These are phyloP conservation scores for Trichoderma sp. DNA, from an alignment of 2,329 filamentous ascomycete species.

Conservation along the genomic window DNA sequence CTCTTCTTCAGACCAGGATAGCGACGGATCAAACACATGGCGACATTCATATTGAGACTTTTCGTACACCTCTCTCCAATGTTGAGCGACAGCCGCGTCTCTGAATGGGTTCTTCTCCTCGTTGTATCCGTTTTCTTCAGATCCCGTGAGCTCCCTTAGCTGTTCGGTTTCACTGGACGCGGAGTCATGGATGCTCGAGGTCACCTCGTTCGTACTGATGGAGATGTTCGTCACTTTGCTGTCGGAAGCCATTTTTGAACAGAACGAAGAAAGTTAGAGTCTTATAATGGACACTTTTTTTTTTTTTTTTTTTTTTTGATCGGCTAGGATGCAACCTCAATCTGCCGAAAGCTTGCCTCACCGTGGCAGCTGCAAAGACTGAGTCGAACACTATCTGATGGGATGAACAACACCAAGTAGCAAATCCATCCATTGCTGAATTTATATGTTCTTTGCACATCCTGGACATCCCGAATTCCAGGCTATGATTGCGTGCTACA, in stretches of 20 bases:
- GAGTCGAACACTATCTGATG: neutral
- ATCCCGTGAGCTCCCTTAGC: neutral
- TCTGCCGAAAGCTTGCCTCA: neutral
- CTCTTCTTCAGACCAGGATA: conserved; percentile 3
- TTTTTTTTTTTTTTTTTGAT: too few species aligned
- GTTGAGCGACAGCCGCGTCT: neutral
- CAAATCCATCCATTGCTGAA: neutral
- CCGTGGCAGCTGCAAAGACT: neutral
- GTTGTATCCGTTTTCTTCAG: neutral
- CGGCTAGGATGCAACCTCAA: neutral
- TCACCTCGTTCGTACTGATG: neutral
- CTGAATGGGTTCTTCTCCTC: conserved; percentile 1
- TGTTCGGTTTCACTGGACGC: neutral
- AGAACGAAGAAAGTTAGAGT: neutral
- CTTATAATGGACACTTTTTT: neutral
- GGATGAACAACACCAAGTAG: neutral
- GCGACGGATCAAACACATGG: conserved; percentile 1
- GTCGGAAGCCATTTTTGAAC: neutral
- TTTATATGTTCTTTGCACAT: neutral
- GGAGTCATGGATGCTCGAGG: neutral
- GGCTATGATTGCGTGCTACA: conserved; percentile 11
- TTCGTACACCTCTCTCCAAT: conserved; percentile 7
- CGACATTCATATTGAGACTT: conserved; percentile 10
- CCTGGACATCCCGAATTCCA: neutral
- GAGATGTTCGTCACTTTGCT: neutral